Percentiles rank a stretch among this genome's conserved stretches.
phyloP scores from a whole-genome alignment of 345 rosid genomes.

The Lenwebbia sp. region DNA sequence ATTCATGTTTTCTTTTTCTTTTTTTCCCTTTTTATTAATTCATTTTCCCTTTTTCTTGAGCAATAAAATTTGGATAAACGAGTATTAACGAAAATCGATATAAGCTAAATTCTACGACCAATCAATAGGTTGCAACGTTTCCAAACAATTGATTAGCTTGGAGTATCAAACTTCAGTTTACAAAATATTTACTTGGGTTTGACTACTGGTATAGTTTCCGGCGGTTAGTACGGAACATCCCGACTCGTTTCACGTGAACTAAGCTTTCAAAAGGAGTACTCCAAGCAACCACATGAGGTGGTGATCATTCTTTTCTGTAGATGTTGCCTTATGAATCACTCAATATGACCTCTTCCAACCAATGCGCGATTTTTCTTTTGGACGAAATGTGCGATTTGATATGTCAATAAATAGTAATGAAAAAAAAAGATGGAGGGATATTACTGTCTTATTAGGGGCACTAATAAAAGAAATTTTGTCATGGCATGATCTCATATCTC shows the following conservation, averaged over 20 bases:
- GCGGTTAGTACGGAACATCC: rapidly evolving
- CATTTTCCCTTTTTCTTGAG: background rate
- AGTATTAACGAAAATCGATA: background rate
- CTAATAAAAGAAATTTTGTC: background rate
- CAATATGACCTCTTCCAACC: background rate
- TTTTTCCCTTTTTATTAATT: background rate
- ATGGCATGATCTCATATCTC: background rate
- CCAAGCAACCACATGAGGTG: rapidly evolving
- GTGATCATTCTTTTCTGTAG: background rate
- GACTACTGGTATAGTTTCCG: background rate
- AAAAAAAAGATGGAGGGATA: background rate
- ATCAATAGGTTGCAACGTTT: background rate
- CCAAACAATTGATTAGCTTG: background rate
- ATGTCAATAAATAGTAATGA: background rate
- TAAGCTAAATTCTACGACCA: background rate
- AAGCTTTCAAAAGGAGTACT: background rate
- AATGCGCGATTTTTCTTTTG: background rate
- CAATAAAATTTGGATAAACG: background rate
- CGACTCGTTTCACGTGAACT: background rate
- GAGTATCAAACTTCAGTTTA: background rate
- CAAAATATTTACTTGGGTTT: background rate
- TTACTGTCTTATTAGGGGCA: background rate
- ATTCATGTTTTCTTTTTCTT: background rate
- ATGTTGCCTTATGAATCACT: background rate
- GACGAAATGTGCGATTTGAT: background rate